phyloP scores from a whole-genome alignment of 495 filamentous ascomycete species.

The Friedmanniomyces simplex region DNA sequence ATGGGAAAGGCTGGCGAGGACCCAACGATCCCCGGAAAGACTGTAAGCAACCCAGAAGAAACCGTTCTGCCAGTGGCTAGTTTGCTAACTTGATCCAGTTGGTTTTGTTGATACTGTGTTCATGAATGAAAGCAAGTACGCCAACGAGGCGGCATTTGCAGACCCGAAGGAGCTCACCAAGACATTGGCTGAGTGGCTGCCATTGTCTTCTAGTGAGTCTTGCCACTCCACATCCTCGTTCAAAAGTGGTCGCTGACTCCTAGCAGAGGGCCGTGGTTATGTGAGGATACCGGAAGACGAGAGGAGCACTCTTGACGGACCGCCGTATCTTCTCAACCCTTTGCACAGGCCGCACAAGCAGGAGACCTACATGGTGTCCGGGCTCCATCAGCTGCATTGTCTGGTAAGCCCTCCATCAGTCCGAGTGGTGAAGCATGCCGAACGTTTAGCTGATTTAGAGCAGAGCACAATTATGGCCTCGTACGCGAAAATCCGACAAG shows the following conservation, averaged over 20 bases:
- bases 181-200: constrained; percentile 6
- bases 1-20: neutral
- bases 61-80: neutral
- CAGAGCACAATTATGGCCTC: constrained; percentile 14
- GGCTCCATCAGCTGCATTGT: constrained; percentile 11
- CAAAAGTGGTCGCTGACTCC: neutral
- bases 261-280: constrained; percentile 15
- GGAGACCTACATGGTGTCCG: constrained; percentile 13
- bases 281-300: constrained; percentile 8
- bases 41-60: neutral
- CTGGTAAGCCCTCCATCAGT: neutral
- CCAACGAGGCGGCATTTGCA: constrained; percentile 9
- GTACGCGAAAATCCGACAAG: constrained; percentile 6
- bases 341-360: neutral
- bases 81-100: neutral
- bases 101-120: constrained; percentile 7
- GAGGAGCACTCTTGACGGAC: constrained; percentile 3
- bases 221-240: neutral
- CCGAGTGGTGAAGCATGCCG: neutral
- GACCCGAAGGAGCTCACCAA: neutral
- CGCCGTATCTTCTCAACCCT: constrained; percentile 14
- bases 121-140: constrained; percentile 14
- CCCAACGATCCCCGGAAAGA: constrained; percentile 2
- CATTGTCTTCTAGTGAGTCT: constrained; percentile 14
- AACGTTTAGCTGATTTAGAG: too few relatives aligned